phyloP scores from a whole-genome alignment of 176 grass and related monocot species.

The Secale cereale region DNA sequence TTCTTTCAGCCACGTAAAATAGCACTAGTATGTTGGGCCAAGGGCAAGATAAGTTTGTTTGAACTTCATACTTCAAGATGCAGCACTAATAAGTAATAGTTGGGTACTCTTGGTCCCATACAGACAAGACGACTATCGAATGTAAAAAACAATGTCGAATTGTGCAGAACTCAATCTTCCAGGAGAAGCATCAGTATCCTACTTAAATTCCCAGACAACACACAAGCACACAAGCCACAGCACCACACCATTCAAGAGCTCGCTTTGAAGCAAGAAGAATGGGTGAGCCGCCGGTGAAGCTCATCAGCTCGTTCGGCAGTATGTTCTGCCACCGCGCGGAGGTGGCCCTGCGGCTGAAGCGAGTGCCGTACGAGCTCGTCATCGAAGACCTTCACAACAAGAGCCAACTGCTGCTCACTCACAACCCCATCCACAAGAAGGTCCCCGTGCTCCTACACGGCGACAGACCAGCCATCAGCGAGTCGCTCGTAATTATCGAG shows the following conservation, averaged over 20 bases:
- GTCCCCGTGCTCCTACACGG: conserved; percentile 49
- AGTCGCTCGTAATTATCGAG: conserved; percentile 42
- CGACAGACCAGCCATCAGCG: background rate
- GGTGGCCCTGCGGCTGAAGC: conserved; percentile 31
- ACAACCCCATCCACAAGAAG: conserved; percentile 50
- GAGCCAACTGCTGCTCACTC: conserved; percentile 28
- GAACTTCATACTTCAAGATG: too few species aligned
- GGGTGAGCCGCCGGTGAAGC: conserved; percentile 1
- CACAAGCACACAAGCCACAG: background rate
- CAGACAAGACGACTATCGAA: too few species aligned
- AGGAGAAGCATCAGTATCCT: too few species aligned
- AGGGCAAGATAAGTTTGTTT: too few species aligned
- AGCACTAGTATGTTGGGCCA: too few species aligned
- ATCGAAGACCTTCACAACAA: conserved; percentile 37
- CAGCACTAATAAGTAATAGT: too few species aligned
- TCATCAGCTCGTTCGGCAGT: conserved; percentile 32
- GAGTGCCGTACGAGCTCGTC: conserved; percentile 33
- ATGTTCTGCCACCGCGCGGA: conserved; percentile 16
- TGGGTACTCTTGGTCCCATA: too few species aligned
- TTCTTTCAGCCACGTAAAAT: too few species aligned
- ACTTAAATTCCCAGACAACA: background rate
- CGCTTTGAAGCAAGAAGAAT: background rate
- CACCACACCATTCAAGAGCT: background rate
- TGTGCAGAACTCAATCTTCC: too few species aligned
- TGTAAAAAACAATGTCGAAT: too few species aligned